Base-by-base conservation (phyloP, 495 filamentous ascomycete species). In the Lophiostoma macrostomum region DNA sequence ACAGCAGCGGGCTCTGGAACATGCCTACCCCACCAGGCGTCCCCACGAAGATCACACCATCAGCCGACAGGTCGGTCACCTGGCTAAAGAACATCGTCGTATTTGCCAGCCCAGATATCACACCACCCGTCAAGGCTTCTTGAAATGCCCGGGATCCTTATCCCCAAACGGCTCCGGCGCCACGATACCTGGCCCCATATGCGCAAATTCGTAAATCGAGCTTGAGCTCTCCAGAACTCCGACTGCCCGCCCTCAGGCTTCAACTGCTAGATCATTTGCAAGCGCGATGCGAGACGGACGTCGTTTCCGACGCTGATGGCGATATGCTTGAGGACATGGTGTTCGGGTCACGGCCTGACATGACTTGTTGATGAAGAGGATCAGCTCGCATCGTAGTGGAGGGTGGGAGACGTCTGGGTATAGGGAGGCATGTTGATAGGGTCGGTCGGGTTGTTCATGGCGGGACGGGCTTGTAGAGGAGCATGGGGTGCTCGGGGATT, bases 381-480 rank as follows among this genome's bases (percentile, higher is more conserved):
- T n/a, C n/a, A n/a, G n/a, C n/a, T n/a, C n/a, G n/a, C n/a, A n/a
- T n/a, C n/a, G n/a, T n/a, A n/a, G n/a, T n/a, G n/a, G n/a, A n/a
- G n/a, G n/a, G n/a, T n/a, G n/a, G n/a, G n/a, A n/a, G n/a, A n/a
- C n/a, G n/a, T n/a, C n/a, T n/a, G n/a, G n/a, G n/a, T n/a, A n/a
- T n/a, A n/a, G n/a, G n/a, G n/a, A n/a, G n/a, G n/a, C n/a, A n/a
- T n/a, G n/a, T n/a, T n/a, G n/a, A n/a, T n/a, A n/a, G n/a, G n/a
- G n/a, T n/a, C n/a, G n/a, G n/a, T n/a, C n/a, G n/a, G n/a, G n/a
- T n/a, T n/a, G n/a, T n/a, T n/a, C n/a, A 31, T 83, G 61, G 0
- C 64, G 67, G 25, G 80, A 73, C 13, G 11, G 89, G 88, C 71
- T 94, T 95, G 71, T 87, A 90, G 69, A 93, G 94, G 24, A 95